These are phyloP conservation scores for Lactarius quietus DNA, from an alignment of 768 basidiomycete species.

Conservation along the genomic window DNA sequence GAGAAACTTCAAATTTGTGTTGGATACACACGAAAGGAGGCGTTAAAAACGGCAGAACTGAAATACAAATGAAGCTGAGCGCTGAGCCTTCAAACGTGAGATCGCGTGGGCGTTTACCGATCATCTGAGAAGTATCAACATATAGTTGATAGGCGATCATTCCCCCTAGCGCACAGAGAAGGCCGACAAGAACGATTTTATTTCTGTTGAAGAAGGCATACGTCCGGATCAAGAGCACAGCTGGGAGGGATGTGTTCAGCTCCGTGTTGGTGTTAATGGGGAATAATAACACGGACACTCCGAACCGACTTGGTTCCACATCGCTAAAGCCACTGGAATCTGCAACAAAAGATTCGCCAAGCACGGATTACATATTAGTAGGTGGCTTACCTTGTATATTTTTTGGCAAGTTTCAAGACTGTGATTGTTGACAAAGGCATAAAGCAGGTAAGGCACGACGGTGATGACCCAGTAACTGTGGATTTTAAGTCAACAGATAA, in stretches of 20 bases:
- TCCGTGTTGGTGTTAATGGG: not conserved
- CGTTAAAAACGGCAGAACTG: conserved; percentile 53
- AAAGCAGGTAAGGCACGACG: conserved; percentile 75
- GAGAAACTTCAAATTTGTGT: not conserved
- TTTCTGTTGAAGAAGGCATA: conserved; percentile 87
- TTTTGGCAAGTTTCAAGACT: conserved; percentile 57
- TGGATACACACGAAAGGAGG: conserved; percentile 51
- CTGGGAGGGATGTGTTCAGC: conserved; percentile 35
- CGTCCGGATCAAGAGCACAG: conserved; percentile 77
- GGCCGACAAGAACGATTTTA: conserved; percentile 56
- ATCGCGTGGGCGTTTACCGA: conserved; percentile 43
- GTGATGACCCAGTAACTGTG: conserved; percentile 77
- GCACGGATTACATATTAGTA: not conserved
- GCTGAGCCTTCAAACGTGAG: not conserved
- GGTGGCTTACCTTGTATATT: conserved; percentile 56
- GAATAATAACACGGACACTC: conserved; percentile 48
- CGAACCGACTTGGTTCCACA: conserved; percentile 86
- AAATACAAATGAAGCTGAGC: conserved; percentile 1
- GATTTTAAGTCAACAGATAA: not conserved
- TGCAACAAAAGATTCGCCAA: conserved; percentile 29
- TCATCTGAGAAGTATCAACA: conserved; percentile 75
- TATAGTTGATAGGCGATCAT: conserved; percentile 81
- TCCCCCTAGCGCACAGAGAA: conserved; percentile 63
- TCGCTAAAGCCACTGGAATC: conserved; percentile 78
- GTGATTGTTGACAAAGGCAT: conserved; percentile 72